Conservation (phyloP, 805 yeast species). For the Priceomyces castillae region DNA sequence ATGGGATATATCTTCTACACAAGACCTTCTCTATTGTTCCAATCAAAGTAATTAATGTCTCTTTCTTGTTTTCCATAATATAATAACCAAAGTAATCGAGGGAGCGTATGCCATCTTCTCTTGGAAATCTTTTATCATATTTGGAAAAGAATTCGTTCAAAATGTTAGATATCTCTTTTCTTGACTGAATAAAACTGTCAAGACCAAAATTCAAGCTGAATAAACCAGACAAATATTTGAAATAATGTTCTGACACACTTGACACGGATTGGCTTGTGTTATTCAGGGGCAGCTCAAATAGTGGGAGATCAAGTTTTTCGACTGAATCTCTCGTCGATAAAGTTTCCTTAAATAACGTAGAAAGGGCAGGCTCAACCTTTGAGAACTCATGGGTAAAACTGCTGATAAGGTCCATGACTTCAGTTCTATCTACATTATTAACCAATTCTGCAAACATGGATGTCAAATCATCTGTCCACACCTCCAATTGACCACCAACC, state of each 20-base stretch:
- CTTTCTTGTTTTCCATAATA: not conserved
- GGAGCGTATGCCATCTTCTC: not conserved
- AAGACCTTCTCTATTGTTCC: not conserved
- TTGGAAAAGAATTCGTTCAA: slow-evolving; percentile 1
- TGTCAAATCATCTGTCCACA: slow-evolving; percentile 12
- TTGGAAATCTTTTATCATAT: not conserved
- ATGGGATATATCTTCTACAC: not conserved
- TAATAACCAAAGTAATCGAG: not conserved
- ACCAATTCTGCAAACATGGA: slow-evolving; percentile 9
- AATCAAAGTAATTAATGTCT: not conserved
- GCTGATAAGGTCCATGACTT: slow-evolving; percentile 10
- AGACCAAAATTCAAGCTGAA: slow-evolving; percentile 11
- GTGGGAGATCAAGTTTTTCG: slow-evolving; percentile 2
- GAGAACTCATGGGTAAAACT: slow-evolving; percentile 5
- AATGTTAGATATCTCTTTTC: slow-evolving; percentile 8
- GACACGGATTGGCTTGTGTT: not conserved
- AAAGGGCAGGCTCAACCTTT: slow-evolving; percentile 1
- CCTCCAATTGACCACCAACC: slow-evolving; percentile 4
- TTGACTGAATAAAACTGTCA: slow-evolving; percentile 10
- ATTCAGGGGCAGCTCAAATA: not conserved
- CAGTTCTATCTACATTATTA: slow-evolving; percentile 11
- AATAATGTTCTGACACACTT: slow-evolving; percentile 7
- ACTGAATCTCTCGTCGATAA: not conserved
- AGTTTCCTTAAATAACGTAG: not conserved
- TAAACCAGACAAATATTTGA: slow-evolving; percentile 8